Percentiles rank a stretch among this genome's conserved stretches.
Conservation (phyloP, 2,329 filamentous ascomycete species). For the Colletotrichum gigasporum region DNA sequence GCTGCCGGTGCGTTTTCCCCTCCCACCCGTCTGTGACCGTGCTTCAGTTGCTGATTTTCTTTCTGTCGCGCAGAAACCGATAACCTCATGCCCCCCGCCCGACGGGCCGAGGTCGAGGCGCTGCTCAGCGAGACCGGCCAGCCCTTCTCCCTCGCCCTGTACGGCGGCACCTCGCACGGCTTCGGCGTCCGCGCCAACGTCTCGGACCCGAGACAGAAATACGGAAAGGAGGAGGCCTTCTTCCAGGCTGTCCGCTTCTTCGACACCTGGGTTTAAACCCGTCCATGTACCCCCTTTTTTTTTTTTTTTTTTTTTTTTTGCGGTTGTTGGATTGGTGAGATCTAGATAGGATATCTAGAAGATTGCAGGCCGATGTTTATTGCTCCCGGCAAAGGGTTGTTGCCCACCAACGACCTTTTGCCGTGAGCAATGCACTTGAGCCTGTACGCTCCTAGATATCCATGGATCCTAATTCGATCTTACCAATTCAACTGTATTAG, state of each 20-base stretch:
- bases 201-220: slow-evolving; percentile 61
- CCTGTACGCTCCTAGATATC: no score
- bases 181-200: slow-evolving; percentile 76
- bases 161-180: slow-evolving; percentile 75
- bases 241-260: slow-evolving; percentile 82
- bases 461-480: no score
- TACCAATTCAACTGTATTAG: no score
- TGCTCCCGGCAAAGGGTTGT: no score
- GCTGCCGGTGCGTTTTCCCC: slow-evolving; percentile 59
- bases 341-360: no score
- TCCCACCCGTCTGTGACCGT: neutral
- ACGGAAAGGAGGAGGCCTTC: slow-evolving; percentile 83
- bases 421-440: no score
- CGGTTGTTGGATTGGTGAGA: no score
- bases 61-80: slow-evolving; percentile 63
- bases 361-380: no score
- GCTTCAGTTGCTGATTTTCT: slow-evolving; percentile 13
- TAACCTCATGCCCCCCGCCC: slow-evolving; percentile 63
- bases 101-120: slow-evolving; percentile 65
- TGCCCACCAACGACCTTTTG: no score
- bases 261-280: slow-evolving; percentile 54
- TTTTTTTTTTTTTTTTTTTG: neutral
- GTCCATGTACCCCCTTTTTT: neutral
- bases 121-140: slow-evolving; percentile 62
- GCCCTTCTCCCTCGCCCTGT: slow-evolving; percentile 76